phyloP scores from a whole-genome alignment of 2,329 filamentous ascomycete species.

The Sporothrix protearum region DNA sequence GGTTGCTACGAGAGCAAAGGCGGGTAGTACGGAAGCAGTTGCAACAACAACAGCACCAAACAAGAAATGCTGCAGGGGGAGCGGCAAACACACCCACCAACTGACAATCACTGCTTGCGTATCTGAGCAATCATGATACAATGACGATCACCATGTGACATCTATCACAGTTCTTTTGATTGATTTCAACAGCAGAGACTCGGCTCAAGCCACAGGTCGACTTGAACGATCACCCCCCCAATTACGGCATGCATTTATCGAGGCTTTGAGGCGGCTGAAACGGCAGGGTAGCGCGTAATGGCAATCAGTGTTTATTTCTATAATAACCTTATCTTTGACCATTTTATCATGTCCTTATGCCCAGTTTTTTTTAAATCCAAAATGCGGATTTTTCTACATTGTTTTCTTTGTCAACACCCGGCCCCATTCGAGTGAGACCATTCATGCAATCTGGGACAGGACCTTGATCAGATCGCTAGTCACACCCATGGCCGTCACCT shows the following conservation, averaged over 20 bases:
- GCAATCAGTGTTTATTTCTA: neutral
- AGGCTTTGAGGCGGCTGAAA: too few species aligned
- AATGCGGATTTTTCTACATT: neutral
- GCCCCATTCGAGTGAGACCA: neutral
- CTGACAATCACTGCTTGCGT: neutral
- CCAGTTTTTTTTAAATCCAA: conserved; percentile 1
- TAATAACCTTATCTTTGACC: neutral
- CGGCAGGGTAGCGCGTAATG: neutral
- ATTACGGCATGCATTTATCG: neutral
- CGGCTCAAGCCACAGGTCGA: neutral
- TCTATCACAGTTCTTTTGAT: neutral
- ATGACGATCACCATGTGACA: neutral
- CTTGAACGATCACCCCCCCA: neutral
- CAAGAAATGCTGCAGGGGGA: neutral
- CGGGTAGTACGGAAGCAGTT: neutral
- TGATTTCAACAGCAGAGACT: too few species aligned
- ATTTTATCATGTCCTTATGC: neutral
- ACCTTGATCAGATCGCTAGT: conserved; percentile 92
- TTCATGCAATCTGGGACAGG: conserved; percentile 60
- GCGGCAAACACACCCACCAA: neutral
- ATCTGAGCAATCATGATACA: neutral
- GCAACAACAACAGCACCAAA: neutral
- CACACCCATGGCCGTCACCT: conserved; percentile 97
- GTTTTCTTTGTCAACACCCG: neutral
- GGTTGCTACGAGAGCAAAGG: neutral